Base-by-base conservation (phyloP, 768 basidiomycete genomes). In the Boletus reticuloceps region DNA sequence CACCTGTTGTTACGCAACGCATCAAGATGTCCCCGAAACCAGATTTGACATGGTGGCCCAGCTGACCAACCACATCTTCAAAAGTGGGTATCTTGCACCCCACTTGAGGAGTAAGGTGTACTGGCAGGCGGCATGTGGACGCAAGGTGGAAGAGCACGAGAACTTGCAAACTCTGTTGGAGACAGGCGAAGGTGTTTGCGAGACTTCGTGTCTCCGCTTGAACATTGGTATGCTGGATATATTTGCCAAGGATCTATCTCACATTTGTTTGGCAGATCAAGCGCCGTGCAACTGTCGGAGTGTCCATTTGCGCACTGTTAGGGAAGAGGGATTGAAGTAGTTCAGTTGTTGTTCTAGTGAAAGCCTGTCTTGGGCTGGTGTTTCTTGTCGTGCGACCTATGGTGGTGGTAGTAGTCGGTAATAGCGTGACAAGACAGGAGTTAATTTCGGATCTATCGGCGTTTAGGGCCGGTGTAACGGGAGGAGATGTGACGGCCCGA, bases 11-110 rank as follows among this genome's bases (percentile, higher is more conserved):
- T 36, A 68, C 70, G n/a, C 80, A 80, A 59, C 77, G 77, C 32
- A 58, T 79, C 57, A 76, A 74, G 70, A 74, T 38, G 55, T 57
- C 39, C 58, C 60, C 0, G 65, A 71, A 38, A 58, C 57, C 34
- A 73, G 66, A 60, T 65, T 75, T 48, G 77, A 76, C 56, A 65
- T 69, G 25, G 55, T 80, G 20, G 77, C 77, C n/a, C 74, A 80
- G 52, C 58, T 80, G 51, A 79, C 77, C 48, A 81, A 80, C 69
- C 55, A 79, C 53, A 69, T 80, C 59, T 81, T 81, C 65, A 56
- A 46, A 22, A 69, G 70, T 36, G 74, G 74, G 2, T 81, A 72
- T 49, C 63, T 73, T 25, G 63, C 71, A 8, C 57, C 67, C n/a
- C 65, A 73, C 47, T 50, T 69, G 39, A 68, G 77, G 49, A 60